Conservation (phyloP, 1,284 basidiomycete species). For the Trichosporon sp. region DNA sequence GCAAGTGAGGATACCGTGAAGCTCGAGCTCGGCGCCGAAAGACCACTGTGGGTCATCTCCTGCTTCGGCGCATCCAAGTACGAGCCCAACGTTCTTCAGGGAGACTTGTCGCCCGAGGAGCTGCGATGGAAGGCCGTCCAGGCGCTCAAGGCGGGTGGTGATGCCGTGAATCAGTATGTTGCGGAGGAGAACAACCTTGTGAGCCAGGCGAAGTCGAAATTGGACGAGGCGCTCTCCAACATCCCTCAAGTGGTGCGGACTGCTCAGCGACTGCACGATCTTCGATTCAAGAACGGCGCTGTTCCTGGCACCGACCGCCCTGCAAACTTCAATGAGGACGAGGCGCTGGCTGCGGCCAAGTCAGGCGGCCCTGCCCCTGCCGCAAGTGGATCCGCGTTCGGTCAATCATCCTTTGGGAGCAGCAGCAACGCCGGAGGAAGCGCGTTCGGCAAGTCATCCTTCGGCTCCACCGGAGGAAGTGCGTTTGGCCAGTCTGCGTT, state of each 20-base stretch:
- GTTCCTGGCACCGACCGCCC: conserved; percentile 27
- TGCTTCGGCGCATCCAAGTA: conserved; percentile 68
- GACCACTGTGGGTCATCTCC: conserved; percentile 74
- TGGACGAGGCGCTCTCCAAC: conserved; percentile 31
- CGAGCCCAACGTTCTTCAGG: conserved; percentile 65
- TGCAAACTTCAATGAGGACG: conserved; percentile 31
- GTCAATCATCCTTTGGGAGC: background rate
- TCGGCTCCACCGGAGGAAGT: conserved; percentile 11
- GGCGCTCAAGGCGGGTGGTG: conserved; percentile 45
- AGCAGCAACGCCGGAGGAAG: background rate
- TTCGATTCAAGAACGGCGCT: conserved; percentile 26
- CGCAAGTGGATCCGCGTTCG: background rate
- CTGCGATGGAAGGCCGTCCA: conserved; percentile 64
- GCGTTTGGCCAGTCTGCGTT: conserved; percentile 16
- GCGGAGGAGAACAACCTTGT: conserved; percentile 34
- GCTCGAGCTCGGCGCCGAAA: conserved; percentile 36
- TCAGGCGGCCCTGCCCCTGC: background rate
- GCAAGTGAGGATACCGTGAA: conserved; percentile 35
- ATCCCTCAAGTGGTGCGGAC: conserved; percentile 20
- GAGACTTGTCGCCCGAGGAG: conserved; percentile 77
- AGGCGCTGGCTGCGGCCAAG: conserved; percentile 15
- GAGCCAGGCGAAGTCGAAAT: conserved; percentile 24
- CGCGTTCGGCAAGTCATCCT: conserved; percentile 1
- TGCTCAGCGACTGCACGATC: conserved; percentile 41
- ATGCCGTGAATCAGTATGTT: conserved; percentile 23